Evolutionary conservation across 805 yeast species (phyloP).

Genomic region (Candida golubevii): DNA sequence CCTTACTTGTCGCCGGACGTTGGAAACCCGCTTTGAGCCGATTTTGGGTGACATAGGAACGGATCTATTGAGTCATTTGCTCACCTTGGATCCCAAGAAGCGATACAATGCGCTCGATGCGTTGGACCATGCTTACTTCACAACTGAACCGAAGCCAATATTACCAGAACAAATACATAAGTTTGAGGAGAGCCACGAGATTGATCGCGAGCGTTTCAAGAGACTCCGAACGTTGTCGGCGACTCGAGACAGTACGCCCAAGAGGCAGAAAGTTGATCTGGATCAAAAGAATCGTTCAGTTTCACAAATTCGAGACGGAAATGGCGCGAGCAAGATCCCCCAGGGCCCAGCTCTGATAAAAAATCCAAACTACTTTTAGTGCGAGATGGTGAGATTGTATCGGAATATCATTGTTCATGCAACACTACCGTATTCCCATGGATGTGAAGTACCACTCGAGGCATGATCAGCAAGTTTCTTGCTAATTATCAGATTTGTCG

Average conservation of each 20-base stretch:
- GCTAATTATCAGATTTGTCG: no score
- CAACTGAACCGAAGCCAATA: slow-evolving; percentile 61
- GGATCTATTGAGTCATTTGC: slow-evolving; percentile 53
- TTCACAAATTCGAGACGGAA: slow-evolving; percentile 2
- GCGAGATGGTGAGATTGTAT: no score
- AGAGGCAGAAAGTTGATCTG: slow-evolving; percentile 6
- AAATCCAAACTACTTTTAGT: slow-evolving; percentile 3
- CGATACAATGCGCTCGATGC: slow-evolving; percentile 82
- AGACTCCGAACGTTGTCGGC: slow-evolving; percentile 26
- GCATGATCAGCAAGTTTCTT: no score
- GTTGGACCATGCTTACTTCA: slow-evolving; percentile 64
- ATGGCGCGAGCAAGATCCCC: neutral
- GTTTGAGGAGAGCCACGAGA: slow-evolving; percentile 85
- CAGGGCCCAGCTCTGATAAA: neutral
- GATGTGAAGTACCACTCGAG: no score
- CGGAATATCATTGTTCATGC: no score
- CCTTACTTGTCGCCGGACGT: slow-evolving; percentile 42
- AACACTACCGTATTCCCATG: no score
- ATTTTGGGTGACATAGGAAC: slow-evolving; percentile 46
- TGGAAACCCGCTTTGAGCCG: slow-evolving; percentile 46
- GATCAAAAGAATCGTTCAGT: slow-evolving; percentile 2
- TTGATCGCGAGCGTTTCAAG: slow-evolving; percentile 62
- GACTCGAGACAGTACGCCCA: slow-evolving; percentile 1
- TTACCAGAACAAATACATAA: slow-evolving; percentile 51
- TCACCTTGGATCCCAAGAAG: slow-evolving; percentile 64